Percentiles rank a stretch among this genome's conserved stretches.
These are phyloP conservation scores for Linnemannia exigua DNA, from an alignment of 192 early-diverging fungal genomes.

Conservation along the genomic window DNA sequence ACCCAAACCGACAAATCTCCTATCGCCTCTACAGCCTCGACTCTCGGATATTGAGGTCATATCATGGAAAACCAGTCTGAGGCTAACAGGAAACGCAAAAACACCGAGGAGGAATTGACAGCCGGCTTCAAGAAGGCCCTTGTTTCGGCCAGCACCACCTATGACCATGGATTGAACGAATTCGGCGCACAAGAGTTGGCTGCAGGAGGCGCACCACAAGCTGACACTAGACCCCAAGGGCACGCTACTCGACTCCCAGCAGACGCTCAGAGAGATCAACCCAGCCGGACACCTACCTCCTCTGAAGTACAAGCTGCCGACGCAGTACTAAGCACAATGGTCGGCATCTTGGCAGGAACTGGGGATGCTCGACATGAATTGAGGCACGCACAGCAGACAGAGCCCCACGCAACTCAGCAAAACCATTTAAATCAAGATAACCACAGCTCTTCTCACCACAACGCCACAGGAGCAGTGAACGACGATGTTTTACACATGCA, in stretches of 20 bases:
- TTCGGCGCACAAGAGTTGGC: background rate
- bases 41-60: slow-evolving; percentile 1
- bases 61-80: slow-evolving; percentile 21
- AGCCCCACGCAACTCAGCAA: background rate
- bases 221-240: background rate
- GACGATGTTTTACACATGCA: slow-evolving; percentile 47
- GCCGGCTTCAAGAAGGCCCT: slow-evolving; percentile 39
- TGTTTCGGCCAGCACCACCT: slow-evolving; percentile 8
- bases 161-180: background rate
- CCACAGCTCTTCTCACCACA: background rate
- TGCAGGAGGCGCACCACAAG: background rate
- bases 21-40: background rate
- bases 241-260: background rate
- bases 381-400: background rate
- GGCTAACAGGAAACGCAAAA: slow-evolving; percentile 27
- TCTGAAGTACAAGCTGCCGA: slow-evolving; percentile 2
- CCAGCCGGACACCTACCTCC: background rate
- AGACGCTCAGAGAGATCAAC: background rate
- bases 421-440: background rate
- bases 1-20: background rate
- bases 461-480: slow-evolving; percentile 2
- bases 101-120: slow-evolving; percentile 18
- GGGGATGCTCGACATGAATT: background rate
- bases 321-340: slow-evolving; percentile 34
- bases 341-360: slow-evolving; percentile 33